Evolutionary conservation across 2,329 filamentous ascomycete genomes (phyloP).

Genomic region (Trichophyton rubrum): DNA sequence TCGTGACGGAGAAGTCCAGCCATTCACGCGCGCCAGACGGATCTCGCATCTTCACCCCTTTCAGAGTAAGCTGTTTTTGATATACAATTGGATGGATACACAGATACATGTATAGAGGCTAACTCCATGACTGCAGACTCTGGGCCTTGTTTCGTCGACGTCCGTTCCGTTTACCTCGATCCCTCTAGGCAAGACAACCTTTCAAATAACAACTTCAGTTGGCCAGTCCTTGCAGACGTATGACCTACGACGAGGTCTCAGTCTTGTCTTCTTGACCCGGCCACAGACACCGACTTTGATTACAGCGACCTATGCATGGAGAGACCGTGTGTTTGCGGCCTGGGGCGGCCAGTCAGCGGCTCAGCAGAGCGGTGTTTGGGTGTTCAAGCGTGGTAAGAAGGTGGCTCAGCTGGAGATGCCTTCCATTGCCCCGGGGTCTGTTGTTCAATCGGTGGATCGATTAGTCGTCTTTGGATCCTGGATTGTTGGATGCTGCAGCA

Average conservation of each 20-base stretch:
- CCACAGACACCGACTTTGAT: conserved; percentile 79
- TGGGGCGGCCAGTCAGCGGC: conserved; percentile 55
- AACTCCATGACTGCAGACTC: conserved; percentile 46
- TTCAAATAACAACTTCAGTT: conserved; percentile 92
- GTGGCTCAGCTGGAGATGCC: conserved; percentile 62
- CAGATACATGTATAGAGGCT: conserved; percentile 1
- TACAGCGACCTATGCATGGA: conserved; percentile 79
- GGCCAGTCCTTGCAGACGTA: conserved; percentile 89
- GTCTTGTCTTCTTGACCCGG: conserved; percentile 83
- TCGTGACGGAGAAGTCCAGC: conserved; percentile 32
- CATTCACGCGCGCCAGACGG: conserved; percentile 23
- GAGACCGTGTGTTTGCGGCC: conserved; percentile 74
- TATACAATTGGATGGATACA: background rate
- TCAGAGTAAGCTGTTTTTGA: conserved; percentile 52
- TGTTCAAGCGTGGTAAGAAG: conserved; percentile 84
- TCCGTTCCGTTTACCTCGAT: conserved; percentile 78
- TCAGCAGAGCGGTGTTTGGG: conserved; percentile 60
- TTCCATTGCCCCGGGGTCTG: conserved; percentile 29
- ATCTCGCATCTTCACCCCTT: conserved; percentile 85
- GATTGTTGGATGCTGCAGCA: conserved; percentile 68
- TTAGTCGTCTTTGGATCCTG: conserved; percentile 79
- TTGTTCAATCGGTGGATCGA: conserved; percentile 59
- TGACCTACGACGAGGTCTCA: conserved; percentile 77
- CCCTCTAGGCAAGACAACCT: conserved; percentile 83
- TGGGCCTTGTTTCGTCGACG: conserved; percentile 87